Evolutionary conservation across 1,284 basidiomycete genomes (phyloP), one percentile per base, ranked within the genome.

Genomic region (Chalciporus piperatoides): DNA sequence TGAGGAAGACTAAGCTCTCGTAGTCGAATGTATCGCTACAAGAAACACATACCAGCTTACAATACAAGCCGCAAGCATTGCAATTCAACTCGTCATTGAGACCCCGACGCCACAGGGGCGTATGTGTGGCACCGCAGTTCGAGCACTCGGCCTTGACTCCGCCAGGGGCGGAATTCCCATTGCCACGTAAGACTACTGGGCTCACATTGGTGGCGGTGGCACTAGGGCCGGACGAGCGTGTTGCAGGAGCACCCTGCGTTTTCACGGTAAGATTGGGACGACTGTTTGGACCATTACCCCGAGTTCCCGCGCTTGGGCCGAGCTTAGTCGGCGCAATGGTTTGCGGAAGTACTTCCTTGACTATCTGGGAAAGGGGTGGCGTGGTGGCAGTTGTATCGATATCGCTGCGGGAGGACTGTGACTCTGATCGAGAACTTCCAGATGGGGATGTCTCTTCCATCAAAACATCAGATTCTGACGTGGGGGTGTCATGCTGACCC

Each of bases 31-130:
- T 2, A 23, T n/a, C 1, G 11, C 14, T 2, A 11, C 12, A 44
- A 11, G 3, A 6, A 30, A 6, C 2, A 74, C 81, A 52, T 59
- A 86, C 86, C 68, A 86, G 65, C 63, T 88, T 89, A 68, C 85
- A 89, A 64, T 90, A 89, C 42, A 89, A 68, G 7, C 87, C 87
- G 58, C 87, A 90, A 0, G 86, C 87, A 56, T 90, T 90, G 64
- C 88, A 90, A 60, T 91, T 90, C 49, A 90, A 67, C 70, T 91
- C 88, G 58, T 90, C 87, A 57, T 90, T 90, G 56, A 90, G 68
- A 0, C 88, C 88, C 8, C 87, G 76, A 28, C 88, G 73, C 87
- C 88, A 91, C 24, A 90, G 76, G 12, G 87, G 87, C 0, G 88
- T 90, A 58, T 89, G 86, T 1, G 86, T 90, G 4, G 88, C 87